Evolutionary conservation across 192 early-diverging fungal genomes (phyloP), one percentile per base, ranked within the genome.

Genomic region (Linnemannia exigua): DNA sequence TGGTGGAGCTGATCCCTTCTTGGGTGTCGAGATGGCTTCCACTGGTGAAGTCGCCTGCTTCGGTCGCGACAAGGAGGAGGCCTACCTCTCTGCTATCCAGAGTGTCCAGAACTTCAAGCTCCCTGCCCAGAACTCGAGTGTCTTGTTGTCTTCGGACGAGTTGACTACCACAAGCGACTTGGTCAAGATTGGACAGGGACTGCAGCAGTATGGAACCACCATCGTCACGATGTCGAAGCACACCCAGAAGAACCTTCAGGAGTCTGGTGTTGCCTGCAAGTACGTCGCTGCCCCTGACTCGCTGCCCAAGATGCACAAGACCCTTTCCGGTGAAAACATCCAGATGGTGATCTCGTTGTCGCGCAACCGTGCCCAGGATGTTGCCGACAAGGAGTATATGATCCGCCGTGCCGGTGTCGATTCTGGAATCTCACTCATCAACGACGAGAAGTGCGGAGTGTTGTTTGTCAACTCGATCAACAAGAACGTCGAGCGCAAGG

Each of bases 31-130:
- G 89, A 99, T 99, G 98, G 95, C 97, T 31, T 97, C 96, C 19
- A 99, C 98, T 5, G 98, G 98, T 72, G 98, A 99, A 91, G 97
- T 99, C 20, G 98, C 98, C 0, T 98, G 97, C 90, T 99, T 99
- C 81, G 98, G 98, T 33, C 90, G 90, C 38, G 94, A 98, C 75
- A 95, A 98, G 69, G 91, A 95, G 61, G 96, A 98, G 80, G 97
- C 97, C 7, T 98, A 95, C 90, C 89, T 97, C 48, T 83, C 94
- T 16, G 90, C 96, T 20, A 90, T 98, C 12, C 91, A 95, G 67
- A 92, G 96, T 54, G 97, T 97, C 80, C 98, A 97, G 89, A 96
- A 95, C 71, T 97, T 99, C 92, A 94, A 95, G 68, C 80, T 99
- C 36, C 98, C 98, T 0, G 76, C 87, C 17, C 84, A 81, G n/a